Base-by-base conservation (phyloP, 1,284 basidiomycete species). In the Papiliotrema laurentii region DNA sequence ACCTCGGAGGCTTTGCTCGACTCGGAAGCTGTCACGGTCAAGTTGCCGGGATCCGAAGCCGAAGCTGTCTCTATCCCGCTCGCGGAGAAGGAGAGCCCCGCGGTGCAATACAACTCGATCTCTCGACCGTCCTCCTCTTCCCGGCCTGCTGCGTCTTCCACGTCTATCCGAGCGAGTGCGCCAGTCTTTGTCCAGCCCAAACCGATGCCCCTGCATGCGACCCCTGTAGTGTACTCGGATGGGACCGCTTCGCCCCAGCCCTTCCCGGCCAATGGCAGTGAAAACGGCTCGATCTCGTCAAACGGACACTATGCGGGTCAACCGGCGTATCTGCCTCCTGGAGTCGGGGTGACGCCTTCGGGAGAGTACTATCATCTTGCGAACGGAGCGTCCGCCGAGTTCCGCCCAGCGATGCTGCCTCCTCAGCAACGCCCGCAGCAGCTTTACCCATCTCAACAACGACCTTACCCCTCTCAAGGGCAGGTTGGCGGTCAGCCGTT, bases 361-460 rank as follows among this genome's bases (percentile, higher is more conserved):
- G 87, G 86, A 31, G 80, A 86, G 73, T 78, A 85, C 22, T 89
- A 84, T 67, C 66, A 66, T 88, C 31, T 76, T 80, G 7, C 78
- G 81, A 21, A 77, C 55, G 39, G 39, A 47, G 44, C 43, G 48
- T 45, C 43, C 35, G 34, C 47, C 34, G 21, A 50, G 53, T 42
- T 34, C 47, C 46, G 9, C 47, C 27, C 42, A 13, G 22, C 46
- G 43, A 16, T 22, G 18, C 16, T 21, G 27, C 25, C 26, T 24
- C 28, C 39, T 42, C 33, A 47, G 38, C 31, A 39, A 38, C 42
- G 31, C 14, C 45, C 36, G 3, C 16, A 33, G 19, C 41, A 26
- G 4, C 7, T 36, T 6, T 36, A 36, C 34, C n/a, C n/a, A n/a
- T n/a, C n/a, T n/a, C 10, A 11, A 7, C 14, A 18, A 9, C 38